A percentile compares a stretch with the other conserved stretches of the same genome.
Conservation (phyloP, 2,329 filamentous ascomycete species). For the Cordyceps farinosa region DNA sequence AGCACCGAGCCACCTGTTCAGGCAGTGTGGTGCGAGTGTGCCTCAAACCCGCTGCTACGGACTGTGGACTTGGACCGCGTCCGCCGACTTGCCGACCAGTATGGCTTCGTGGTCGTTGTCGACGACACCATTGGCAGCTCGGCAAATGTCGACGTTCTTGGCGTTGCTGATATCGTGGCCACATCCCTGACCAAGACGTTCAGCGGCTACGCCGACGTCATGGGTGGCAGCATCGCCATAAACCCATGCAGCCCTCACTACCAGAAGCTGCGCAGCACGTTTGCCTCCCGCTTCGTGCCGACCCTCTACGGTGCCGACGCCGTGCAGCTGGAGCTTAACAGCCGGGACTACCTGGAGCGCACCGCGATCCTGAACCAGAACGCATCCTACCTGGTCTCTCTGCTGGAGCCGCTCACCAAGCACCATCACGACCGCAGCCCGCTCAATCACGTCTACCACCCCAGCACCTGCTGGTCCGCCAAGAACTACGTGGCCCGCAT, state of each 20-base stretch:
- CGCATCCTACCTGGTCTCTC: slow-evolving; percentile 38
- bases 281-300: slow-evolving; percentile 18
- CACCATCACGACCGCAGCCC: slow-evolving; percentile 30
- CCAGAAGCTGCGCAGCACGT: slow-evolving; percentile 30
- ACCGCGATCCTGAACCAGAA: slow-evolving; percentile 41
- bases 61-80: slow-evolving; percentile 33
- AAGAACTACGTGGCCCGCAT: slow-evolving; percentile 27
- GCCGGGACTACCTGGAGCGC: slow-evolving; percentile 40
- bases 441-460: slow-evolving; percentile 43
- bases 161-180: slow-evolving; percentile 46
- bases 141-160: slow-evolving; percentile 48
- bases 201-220: slow-evolving; percentile 52
- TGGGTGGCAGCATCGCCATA: slow-evolving; percentile 49
- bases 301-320: slow-evolving; percentile 36
- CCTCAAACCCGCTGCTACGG: slow-evolving; percentile 33
- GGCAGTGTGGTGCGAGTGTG: slow-evolving; percentile 5
- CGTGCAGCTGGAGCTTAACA: slow-evolving; percentile 42
- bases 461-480: slow-evolving; percentile 30
- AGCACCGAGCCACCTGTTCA: slow-evolving; percentile 41
- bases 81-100: slow-evolving; percentile 39
- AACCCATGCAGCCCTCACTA: slow-evolving; percentile 45
- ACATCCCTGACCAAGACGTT: slow-evolving; percentile 58
- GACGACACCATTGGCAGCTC: slow-evolving; percentile 49
- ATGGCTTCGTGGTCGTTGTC: slow-evolving; percentile 42
- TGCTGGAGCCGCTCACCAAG: slow-evolving; percentile 28